Evolutionary conservation across 805 yeast species (phyloP).

Genomic region (Metschnikowia colocasiae): DNA sequence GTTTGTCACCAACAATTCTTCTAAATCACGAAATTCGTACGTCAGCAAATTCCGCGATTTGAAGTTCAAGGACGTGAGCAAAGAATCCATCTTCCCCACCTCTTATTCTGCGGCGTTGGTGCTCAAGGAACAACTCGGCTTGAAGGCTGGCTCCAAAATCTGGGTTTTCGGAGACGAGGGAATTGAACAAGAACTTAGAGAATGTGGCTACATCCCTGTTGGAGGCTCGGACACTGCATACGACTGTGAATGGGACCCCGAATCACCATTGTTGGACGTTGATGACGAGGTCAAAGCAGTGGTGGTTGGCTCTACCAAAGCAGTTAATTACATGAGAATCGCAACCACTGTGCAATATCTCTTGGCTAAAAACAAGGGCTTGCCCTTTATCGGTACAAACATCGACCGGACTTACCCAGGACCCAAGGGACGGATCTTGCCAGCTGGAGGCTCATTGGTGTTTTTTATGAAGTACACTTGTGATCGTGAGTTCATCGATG

Average conservation of each 20-base stretch:
- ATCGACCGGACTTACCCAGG: slow-evolving; percentile 42
- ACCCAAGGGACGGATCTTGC: slow-evolving; percentile 33
- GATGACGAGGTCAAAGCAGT: slow-evolving; percentile 40
- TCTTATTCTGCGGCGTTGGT: slow-evolving; percentile 35
- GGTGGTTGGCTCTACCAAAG: slow-evolving; percentile 38
- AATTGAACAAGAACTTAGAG: slow-evolving; percentile 32
- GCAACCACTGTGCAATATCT: slow-evolving; percentile 38
- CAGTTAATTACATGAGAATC: slow-evolving; percentile 35
- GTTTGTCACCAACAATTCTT: slow-evolving; percentile 39
- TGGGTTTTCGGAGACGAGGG: slow-evolving; percentile 43
- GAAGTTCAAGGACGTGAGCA: slow-evolving; percentile 28
- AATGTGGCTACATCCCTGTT: slow-evolving; percentile 30
- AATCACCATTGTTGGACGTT: slow-evolving; percentile 26
- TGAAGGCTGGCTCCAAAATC: slow-evolving; percentile 30
- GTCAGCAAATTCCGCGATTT: slow-evolving; percentile 29
- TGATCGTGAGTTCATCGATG: slow-evolving; percentile 30
- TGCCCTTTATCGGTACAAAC: slow-evolving; percentile 40
- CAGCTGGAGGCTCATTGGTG: slow-evolving; percentile 42
- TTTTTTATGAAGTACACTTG: slow-evolving; percentile 36
- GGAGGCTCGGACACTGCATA: slow-evolving; percentile 34
- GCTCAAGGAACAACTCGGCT: slow-evolving; percentile 20
- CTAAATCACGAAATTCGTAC: slow-evolving; percentile 33
- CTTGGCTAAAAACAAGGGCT: slow-evolving; percentile 25
- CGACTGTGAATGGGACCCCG: slow-evolving; percentile 24
- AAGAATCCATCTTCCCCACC: slow-evolving; percentile 34